Evolutionary conservation across 2,329 filamentous ascomycete genomes (phyloP), one percentile per base, ranked within the genome.

Genomic region (Alternaria sp.): DNA sequence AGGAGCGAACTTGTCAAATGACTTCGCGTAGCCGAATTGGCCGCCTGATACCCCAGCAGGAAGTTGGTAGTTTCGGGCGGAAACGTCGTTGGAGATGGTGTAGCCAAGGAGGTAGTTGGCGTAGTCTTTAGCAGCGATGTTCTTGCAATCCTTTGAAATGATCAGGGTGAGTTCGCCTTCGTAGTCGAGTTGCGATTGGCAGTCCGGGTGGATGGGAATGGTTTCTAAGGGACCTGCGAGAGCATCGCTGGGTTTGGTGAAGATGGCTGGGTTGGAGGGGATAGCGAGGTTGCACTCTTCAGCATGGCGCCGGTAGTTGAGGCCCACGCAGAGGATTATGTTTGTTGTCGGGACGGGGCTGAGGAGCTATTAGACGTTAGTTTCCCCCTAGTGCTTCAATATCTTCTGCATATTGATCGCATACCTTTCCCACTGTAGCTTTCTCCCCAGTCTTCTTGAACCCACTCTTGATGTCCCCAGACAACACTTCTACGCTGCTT

Each of bases 51-150:
- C 67, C 23, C 58, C 63, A 5, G 71, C 74, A 3, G 77, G 76
- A 2, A 79, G 59, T 46, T 90, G 88, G 57, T 81, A 82, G 54
- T 85, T 84, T 5, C 88, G 84, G 64, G 85, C 86, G 3, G 87
- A 89, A 7, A 91, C 84, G 71, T 91, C 88, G 77, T 90, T 91
- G 70, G 84, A 84, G 21, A 84, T 84, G 0, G 87, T 88, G 74
- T 91, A 91, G 26, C 89, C 88, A 2, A 90, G 84, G 5, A 91
- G 83, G 69, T 90, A 88, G 66, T 85, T 82, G 54, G 87, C 73
- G 6, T 87, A 87, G 26, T 89, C 83, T 0, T 80, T 82, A 67
- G 88, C 86, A 49, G 82, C 79, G 10, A 78, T 67, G 65, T 80
- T 79, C 50, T 79, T 79, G 57, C 69, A 74, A 66, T 77, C 75